Evolutionary conservation across 495 filamentous ascomycete species (phyloP), one percentile per base, ranked within the genome.

Genomic region (Neurospora sp.): DNA sequence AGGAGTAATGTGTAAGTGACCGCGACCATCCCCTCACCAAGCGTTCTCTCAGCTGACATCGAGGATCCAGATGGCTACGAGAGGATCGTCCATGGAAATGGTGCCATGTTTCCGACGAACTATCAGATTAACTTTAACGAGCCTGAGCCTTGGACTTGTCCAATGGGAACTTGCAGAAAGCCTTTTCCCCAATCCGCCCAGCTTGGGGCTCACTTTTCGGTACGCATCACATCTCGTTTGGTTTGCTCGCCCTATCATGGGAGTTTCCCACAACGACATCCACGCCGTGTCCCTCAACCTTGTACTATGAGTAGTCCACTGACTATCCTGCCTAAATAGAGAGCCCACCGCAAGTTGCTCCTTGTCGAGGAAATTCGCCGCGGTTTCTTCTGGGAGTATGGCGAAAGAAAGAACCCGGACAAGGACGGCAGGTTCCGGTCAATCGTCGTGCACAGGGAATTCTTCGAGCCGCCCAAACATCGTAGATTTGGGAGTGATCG

Each of bases 131-230:
- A 31, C 27, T 31, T 31, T 31, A 31, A 31, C 27, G 27, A 31
- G 27, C 27, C 27, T 31, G 27, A 31, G 27, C 78, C 78, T 0
- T 79, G 78, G 78, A 38, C 75, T 0, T 79, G 78, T 18, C 75
- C 76, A 0, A 14, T 78, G 3, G 53, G 69, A 35, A 72, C 61
- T 18, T 79, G 76, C 70, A 74, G 42, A 68, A 38, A 2, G 5
- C 74, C 0, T 76, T 79, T 68, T 3, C 40, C 0, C 31, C 73
- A n/a, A 42, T 59, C 14, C 72, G 66, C 72, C 31, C 46, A 16
- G 14, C 71, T 79, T 1, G 78, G 75, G 0, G 70, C 73, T 1
- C 78, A 79, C 68, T 79, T 79, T 38, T 76, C 59, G 39, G 75
- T 78, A 69, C 6, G 14, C 1, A 66, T 5, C 14, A 3, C 14